Evolutionary conservation across 225 moss, liverwort and hornwort genomes (phyloP), one percentile per base, ranked within the genome.

Genomic region (Climacium dendroides): DNA sequence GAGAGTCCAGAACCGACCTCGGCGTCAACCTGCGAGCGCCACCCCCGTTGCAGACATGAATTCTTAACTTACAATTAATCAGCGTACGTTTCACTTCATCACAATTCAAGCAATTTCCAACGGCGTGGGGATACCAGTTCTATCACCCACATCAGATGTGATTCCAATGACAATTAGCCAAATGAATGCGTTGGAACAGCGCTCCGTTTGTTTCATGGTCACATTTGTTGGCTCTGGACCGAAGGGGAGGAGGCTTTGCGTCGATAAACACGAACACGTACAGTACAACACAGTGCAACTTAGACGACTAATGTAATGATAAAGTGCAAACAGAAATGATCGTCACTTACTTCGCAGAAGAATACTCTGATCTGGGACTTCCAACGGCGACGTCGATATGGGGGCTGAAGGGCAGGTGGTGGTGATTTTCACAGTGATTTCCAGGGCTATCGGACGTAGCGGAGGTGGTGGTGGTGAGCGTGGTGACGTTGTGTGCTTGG

Each of bases 351-450:
- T 88, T 92, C 76, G 41, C 86, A 48, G 88, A 88, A 50, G 87
- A 87, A 41, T 87, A 25, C 17, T 80, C 78, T 15, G 89, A 89
- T 72, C 83, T 77, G 22, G 92, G 88, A 59, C 89, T 90, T 24
- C 89, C 91, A 9, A 82, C 7, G 48, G 91, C 89, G 60, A 90
- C 48, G 82, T 90, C 89, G 41, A 73, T 71, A 69, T 70, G 67
- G 19, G 90, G 88, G 47, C 91, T 89, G 37, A 86, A 79, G 26
- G 88, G 79, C 61, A 84, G 53, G 62, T 58, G 50, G 41, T 60
- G 50, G 71, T 80, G 64, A 35, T 81, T 48, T 45, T 3, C 45
- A 79, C 58, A n/a, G 37, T 32, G 48, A 18, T n/a, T 26, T 28
- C 64, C 47, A 35, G 90, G 86, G 62, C 85, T 86, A 13, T n/a